Evolutionary conservation across 208 protist species (phyloP).

Genomic region (Kentomonas sorsogonicus): DNA sequence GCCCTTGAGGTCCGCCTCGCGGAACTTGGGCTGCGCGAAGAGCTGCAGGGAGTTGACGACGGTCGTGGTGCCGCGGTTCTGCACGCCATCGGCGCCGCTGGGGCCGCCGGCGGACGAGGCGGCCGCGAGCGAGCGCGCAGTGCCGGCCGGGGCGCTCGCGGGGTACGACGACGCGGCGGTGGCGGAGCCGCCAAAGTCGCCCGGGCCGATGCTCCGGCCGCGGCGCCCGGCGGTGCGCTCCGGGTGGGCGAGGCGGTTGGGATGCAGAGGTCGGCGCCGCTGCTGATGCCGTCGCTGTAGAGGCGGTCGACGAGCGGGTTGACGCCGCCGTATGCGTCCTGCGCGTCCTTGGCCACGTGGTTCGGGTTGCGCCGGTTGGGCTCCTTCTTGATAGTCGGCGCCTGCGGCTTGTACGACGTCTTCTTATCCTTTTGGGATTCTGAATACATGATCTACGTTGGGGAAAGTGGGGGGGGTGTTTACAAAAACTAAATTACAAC

Average conservation of each 20-base stretch:
- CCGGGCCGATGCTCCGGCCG: neutral
- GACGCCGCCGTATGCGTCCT: slow-evolving; percentile 47
- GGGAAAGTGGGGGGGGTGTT: neutral
- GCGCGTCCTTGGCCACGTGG: slow-evolving; percentile 80
- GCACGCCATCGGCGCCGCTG: neutral
- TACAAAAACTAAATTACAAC: slow-evolving; percentile 9
- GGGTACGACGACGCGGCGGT: slow-evolving; percentile 13
- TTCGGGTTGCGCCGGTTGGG: slow-evolving; percentile 77
- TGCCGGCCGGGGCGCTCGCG: slow-evolving; percentile 8
- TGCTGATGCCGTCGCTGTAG: slow-evolving; percentile 65
- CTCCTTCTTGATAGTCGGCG: slow-evolving; percentile 33
- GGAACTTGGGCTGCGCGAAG: slow-evolving; percentile 49
- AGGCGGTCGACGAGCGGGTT: slow-evolving; percentile 73
- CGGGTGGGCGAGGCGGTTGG: slow-evolving; percentile 55
- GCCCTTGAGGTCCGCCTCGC: slow-evolving; percentile 46
- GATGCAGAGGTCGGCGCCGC: slow-evolving; percentile 58
- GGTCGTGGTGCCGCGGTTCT: slow-evolving; percentile 24
- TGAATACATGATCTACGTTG: slow-evolving; percentile 9
- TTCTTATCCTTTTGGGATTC: slow-evolving; percentile 10
- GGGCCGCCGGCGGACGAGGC: slow-evolving; percentile 1
- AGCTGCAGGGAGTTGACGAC: slow-evolving; percentile 70
- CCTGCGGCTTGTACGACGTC: slow-evolving; percentile 14
- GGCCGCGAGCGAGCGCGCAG: slow-evolving; percentile 1
- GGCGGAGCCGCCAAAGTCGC: neutral
- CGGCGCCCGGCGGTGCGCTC: neutral